Evolutionary conservation across 2,329 filamentous ascomycete genomes (phyloP), one percentile per base, ranked within the genome.

Genomic region (Neonectria punicea): DNA sequence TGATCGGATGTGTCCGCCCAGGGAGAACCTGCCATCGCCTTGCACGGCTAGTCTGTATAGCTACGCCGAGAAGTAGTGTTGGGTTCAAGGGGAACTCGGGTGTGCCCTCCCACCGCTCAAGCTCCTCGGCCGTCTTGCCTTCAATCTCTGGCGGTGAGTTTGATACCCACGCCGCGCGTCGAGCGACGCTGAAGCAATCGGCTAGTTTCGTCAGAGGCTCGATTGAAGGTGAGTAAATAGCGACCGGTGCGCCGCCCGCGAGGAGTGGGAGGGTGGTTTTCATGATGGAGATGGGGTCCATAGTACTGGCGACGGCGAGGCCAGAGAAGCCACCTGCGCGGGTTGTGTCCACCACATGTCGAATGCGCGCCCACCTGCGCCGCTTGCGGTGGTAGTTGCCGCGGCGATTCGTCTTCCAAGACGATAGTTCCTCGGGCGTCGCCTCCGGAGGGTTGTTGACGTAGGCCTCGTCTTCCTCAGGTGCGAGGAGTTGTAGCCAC

Each of bases 1-100:
- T 99, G 60, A 97, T 80, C 7, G 96, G 96, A 81, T 99, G 96
- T 57, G 96, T 98, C 58, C 96, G 84, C 1, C 93, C 93, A 0
- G 96, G 96, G 51, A 99, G 79, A 2, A 98, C 94, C 82, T 99
- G 96, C 93, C 93, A 98, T 58, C 88, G 85, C 67, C 92, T 86
- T 5, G 92, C 90, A 14, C 93, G 86, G 53, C 91, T 92, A 2
- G 90, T 96, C 81, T 98, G 94, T 58, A 99, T 84, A 13, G 86
- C 89, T 1, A 93, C 90, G 1, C 91, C 93, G 1, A 98, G 86
- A 4, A 99, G 78, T 56, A 97, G 80, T 2, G 93, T 92, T 0
- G 96, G 96, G 76, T 99, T 96, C 14, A 98, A 79, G 0, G 93
- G 92, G 76, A 97, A 98, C 70, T 97, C 92, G 0, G 89, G 85